A percentile compares a stretch with the other conserved stretches of the same genome.
These are phyloP conservation scores for Monilinia vaccinii-corymbosi DNA, from an alignment of 2,329 filamentous ascomycete species.

Conservation along the genomic window DNA sequence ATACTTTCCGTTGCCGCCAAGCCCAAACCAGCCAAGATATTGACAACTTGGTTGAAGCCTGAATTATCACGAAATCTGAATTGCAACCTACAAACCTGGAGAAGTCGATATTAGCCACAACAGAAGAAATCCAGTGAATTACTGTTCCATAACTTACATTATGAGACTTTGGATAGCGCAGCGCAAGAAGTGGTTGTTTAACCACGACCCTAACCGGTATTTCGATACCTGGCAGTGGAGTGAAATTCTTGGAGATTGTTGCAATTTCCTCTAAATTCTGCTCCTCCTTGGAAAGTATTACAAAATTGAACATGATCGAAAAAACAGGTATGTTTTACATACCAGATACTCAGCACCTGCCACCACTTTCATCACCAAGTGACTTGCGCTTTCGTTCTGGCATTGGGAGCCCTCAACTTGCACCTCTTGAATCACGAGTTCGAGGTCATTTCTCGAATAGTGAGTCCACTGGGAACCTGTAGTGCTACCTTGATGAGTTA, in stretches of 20 bases:
- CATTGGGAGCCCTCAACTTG: conserved; percentile 17
- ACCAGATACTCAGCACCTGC: conserved; percentile 36
- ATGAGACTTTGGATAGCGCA: conserved; percentile 28
- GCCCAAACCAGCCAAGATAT: conserved; percentile 28
- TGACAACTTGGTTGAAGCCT: conserved; percentile 29
- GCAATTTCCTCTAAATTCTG: conserved; percentile 25
- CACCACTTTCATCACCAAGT: conserved; percentile 31
- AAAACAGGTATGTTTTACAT: conserved; percentile 13
- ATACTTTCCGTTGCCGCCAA: conserved; percentile 25
- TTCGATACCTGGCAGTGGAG: conserved; percentile 17
- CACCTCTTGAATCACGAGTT: conserved; percentile 21
- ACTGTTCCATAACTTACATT: conserved; percentile 17
- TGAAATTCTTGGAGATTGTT: conserved; percentile 13
- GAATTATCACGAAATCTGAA: conserved; percentile 33
- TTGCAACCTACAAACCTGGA: conserved; percentile 36
- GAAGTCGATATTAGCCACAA: neutral
- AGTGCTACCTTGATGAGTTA: conserved; percentile 15
- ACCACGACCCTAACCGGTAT: conserved; percentile 28
- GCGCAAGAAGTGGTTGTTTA: conserved; percentile 29
- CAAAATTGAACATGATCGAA: neutral
- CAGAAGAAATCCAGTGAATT: neutral
- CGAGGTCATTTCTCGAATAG: conserved; percentile 22
- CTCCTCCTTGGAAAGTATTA: conserved; percentile 22
- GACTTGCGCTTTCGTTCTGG: conserved; percentile 14
- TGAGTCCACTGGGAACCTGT: conserved; percentile 25